Conservation (phyloP, 164 flowering plant species). For the Chimonanthus praecox region DNA sequence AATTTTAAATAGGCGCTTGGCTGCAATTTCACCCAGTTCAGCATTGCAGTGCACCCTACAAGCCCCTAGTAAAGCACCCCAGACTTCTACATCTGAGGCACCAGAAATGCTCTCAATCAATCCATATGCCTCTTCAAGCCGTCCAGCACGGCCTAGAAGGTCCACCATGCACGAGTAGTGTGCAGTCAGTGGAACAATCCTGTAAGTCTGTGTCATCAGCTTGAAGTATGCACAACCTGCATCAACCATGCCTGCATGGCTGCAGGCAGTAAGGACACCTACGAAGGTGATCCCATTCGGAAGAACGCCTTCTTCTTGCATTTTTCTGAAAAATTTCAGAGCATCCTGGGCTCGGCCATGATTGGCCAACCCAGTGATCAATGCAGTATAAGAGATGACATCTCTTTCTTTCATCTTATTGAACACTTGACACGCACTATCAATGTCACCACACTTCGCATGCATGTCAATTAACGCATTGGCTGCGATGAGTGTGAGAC, state of each 20-base stretch:
- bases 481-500: conserved; percentile 25
- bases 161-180: conserved; percentile 46
- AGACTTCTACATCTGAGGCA: conserved; percentile 27
- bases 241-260: conserved; percentile 39
- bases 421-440: conserved; percentile 27
- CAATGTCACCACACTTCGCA: conserved; percentile 36
- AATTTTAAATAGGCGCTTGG: conserved; percentile 31
- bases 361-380: conserved; percentile 39
- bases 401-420: conserved; percentile 27
- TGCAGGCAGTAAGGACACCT: conserved; percentile 37
- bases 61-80: conserved; percentile 43
- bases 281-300: conserved; percentile 40
- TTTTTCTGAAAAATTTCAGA: conserved; percentile 27
- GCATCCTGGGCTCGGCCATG: conserved; percentile 39
- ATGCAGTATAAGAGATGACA: conserved; percentile 32
- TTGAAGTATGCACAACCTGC: conserved; percentile 34
- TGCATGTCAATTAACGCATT: conserved; percentile 49
- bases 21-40: conserved; percentile 40
- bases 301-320: conserved; percentile 30
- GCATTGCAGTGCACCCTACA: conserved; percentile 34
- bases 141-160: conserved; percentile 42
- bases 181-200: conserved; percentile 27
- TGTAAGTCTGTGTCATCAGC: conserved; percentile 23
- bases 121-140: conserved; percentile 26
- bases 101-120: conserved; percentile 16